These are phyloP conservation scores for Maudiozyma bulderi DNA, from an alignment of 805 yeast genomes.

Conservation along the genomic window DNA sequence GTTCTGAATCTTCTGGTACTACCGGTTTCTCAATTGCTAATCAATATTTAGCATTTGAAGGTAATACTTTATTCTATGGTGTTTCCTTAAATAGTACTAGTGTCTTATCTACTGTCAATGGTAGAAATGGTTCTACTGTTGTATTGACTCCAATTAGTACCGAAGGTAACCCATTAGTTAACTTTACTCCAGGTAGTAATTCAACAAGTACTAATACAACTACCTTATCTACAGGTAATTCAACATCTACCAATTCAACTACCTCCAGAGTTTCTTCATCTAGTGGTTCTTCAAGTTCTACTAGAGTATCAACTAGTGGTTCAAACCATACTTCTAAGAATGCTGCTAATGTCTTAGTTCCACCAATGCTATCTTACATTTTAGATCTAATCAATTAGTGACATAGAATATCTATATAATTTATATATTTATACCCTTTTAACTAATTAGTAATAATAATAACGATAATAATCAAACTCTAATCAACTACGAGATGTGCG, in stretches of 20 bases:
- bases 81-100: slow-evolving; percentile 28
- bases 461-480: too few species aligned
- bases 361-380: too few species aligned
- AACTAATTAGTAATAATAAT: too few species aligned
- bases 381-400: too few species aligned
- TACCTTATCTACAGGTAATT: background rate
- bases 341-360: too few species aligned
- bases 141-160: slow-evolving; percentile 5
- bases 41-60: slow-evolving; percentile 4
- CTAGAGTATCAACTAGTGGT: background rate
- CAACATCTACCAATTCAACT: background rate
- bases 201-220: background rate
- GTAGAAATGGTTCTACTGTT: slow-evolving; percentile 4
- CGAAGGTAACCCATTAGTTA: background rate
- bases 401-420: too few species aligned
- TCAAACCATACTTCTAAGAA: too few species aligned
- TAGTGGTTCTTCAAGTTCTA: background rate
- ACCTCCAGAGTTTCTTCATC: background rate
- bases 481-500: too few species aligned
- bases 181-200: background rate
- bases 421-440: too few species aligned
- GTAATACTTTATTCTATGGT: slow-evolving; percentile 30
- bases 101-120: slow-evolving; percentile 18
- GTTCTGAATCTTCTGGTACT: slow-evolving; percentile 17
- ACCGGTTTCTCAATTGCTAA: slow-evolving; percentile 32